These are phyloP conservation scores for Calocera viscosa DNA, from an alignment of 768 basidiomycete species.

Conservation along the genomic window DNA sequence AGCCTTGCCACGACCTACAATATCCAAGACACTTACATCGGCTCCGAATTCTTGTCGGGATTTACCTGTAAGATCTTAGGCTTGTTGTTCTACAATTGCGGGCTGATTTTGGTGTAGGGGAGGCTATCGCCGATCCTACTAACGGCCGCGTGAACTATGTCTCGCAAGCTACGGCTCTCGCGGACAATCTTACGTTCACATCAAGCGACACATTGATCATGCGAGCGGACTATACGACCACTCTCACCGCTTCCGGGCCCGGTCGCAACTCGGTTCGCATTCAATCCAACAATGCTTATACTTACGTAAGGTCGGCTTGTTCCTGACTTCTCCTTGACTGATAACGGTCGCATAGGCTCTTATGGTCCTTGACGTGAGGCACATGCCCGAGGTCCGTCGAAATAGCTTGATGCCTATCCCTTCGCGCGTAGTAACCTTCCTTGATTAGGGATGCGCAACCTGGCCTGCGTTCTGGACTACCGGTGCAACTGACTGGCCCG, in stretches of 20 bases:
- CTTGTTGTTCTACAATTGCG: background rate
- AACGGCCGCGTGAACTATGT: constrained; percentile 51
- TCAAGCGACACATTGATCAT: constrained; percentile 36
- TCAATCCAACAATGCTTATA: constrained; percentile 41
- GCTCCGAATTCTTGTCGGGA: constrained; percentile 38
- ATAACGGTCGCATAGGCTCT: constrained; percentile 20
- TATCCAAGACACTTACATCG: constrained; percentile 35
- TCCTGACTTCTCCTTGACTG: constrained; percentile 12
- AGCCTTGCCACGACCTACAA: constrained; percentile 37
- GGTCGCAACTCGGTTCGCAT: constrained; percentile 51
- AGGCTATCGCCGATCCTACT: constrained; percentile 48
- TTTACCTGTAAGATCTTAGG: constrained; percentile 31
- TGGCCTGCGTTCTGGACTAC: constrained; percentile 38
- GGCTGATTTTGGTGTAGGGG: constrained; percentile 5
- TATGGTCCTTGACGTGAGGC: constrained; percentile 34
- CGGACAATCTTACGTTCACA: constrained; percentile 46
- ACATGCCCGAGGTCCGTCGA: constrained; percentile 49
- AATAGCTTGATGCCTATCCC: background rate
- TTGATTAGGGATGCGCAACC: constrained; percentile 19
- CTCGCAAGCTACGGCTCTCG: constrained; percentile 36
- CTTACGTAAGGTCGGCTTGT: constrained; percentile 41
- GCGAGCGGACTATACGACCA: constrained; percentile 42
- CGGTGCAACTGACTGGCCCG: constrained; percentile 34
- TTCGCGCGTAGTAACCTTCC: background rate
- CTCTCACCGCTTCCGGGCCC: constrained; percentile 35